Conservation (phyloP, 2,329 filamentous ascomycete genomes). For the Verticillium albo-atrum region DNA sequence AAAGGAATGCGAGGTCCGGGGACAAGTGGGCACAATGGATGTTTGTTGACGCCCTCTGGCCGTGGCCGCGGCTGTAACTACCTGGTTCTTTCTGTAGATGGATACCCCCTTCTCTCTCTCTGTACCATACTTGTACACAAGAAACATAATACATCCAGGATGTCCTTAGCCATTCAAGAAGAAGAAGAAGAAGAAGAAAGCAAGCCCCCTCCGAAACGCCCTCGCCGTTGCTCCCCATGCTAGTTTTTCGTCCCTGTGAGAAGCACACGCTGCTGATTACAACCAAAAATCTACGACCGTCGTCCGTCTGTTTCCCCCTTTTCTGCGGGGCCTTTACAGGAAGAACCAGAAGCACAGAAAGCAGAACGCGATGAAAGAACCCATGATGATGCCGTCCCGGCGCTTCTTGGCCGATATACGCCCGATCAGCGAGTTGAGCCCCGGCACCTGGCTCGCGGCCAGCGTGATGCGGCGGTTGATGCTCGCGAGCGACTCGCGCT, state of each 20-base stretch:
- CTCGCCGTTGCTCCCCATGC: slow-evolving; percentile 10
- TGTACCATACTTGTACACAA: slow-evolving; percentile 12
- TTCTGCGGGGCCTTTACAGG: slow-evolving; percentile 33
- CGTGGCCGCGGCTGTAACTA: neutral
- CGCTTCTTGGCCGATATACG: slow-evolving; percentile 94
- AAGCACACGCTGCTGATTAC: neutral
- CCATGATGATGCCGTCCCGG: slow-evolving; percentile 91
- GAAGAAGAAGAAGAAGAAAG: neutral
- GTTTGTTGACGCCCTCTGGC: neutral
- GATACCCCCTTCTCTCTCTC: slow-evolving; percentile 1
- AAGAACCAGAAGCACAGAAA: slow-evolving; percentile 83
- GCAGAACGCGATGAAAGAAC: slow-evolving; percentile 85
- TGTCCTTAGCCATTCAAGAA: slow-evolving; percentile 7
- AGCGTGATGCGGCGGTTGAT: slow-evolving; percentile 88
- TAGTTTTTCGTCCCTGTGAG: slow-evolving; percentile 8
- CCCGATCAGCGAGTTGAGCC: slow-evolving; percentile 85
- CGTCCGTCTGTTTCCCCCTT: too few relatives aligned
- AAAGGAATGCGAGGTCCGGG: too few relatives aligned
- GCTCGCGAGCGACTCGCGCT: slow-evolving; percentile 81
- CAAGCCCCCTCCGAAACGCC: slow-evolving; percentile 8
- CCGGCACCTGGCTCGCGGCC: slow-evolving; percentile 86
- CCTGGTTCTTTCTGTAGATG: slow-evolving; percentile 1
- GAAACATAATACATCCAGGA: slow-evolving; percentile 8
- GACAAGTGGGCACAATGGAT: too few relatives aligned
- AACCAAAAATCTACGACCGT: neutral